Base-by-base conservation (phyloP, 2,329 filamentous ascomycete genomes). In the Cladosporium sp. region DNA sequence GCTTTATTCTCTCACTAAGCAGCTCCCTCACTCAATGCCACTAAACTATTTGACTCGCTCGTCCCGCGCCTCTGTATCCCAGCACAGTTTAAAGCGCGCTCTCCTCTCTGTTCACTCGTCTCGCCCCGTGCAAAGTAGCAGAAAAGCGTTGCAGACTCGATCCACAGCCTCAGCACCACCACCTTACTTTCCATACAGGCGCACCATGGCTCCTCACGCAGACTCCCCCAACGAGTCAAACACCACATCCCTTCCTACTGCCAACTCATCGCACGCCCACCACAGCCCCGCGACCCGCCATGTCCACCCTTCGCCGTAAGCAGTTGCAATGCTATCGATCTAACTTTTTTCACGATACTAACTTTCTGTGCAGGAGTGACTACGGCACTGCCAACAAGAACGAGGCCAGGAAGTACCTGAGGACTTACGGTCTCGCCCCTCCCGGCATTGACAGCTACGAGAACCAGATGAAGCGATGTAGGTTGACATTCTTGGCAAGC, bases 341-440 rank as follows among this genome's bases (percentile, higher is more conserved):
- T 43, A 6, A 14, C 2, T 43, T 43, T 21, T 8, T 16, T 18
- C n/a, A 5, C 65, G 56, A n/a, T 63, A 28, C 43, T 63, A 14
- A 43, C 16, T 25, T 32, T 39, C 48, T 18, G n/a, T 8, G 51
- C 68, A 80, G 78, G 53, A 76, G 74, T 67, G 83, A 84, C 73
- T 85, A 79, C 71, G 81, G 83, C 76, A 81, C 81, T 57, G 78
- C 83, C 23, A 79, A 83, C 71, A 72, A 81, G 5, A 75, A 79
- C 68, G 80, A 84, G 70, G 79, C 83, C 61, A 80, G 83, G 72
- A 81, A 79, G 67, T 81, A 81, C 72, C 79, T 85, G 53, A 78
- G 77, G 61, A 84, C 83, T 43, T 84, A 85, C 71, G 83, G 83
- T 62, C 78, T 86, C 66, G 81, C 79, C 48, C 83, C 83, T 60